Evolutionary conservation across 2,329 filamentous ascomycete species (phyloP).

Genomic region (Fusarium burgessii): DNA sequence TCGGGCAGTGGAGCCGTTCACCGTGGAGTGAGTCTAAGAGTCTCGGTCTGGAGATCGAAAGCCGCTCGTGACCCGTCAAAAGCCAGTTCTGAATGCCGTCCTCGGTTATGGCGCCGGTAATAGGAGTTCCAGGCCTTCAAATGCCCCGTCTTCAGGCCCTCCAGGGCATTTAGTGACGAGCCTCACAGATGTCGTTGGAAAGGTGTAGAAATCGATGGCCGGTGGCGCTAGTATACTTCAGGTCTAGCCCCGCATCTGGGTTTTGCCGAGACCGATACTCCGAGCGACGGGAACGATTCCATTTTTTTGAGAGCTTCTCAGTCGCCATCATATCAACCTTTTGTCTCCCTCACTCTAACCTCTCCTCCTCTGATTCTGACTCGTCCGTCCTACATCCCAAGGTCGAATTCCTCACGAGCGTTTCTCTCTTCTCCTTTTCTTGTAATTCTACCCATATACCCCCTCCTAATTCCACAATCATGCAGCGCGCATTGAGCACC

Average conservation of each 20-base stretch:
- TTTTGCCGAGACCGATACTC: constrained; percentile 55
- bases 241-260: constrained; percentile 50
- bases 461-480: constrained; percentile 63
- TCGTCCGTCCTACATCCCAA: constrained; percentile 44
- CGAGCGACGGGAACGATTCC: constrained; percentile 48
- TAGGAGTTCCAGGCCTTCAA: constrained; percentile 30
- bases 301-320: constrained; percentile 55
- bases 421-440: constrained; percentile 46
- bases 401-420: constrained; percentile 44
- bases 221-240: constrained; percentile 45
- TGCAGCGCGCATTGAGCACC: constrained; percentile 95
- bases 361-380: constrained; percentile 22
- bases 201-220: constrained; percentile 50
- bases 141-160: constrained; percentile 9
- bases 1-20: constrained; percentile 24
- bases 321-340: constrained; percentile 46
- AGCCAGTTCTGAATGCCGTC: constrained; percentile 17
- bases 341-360: constrained; percentile 37
- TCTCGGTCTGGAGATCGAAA: constrained; percentile 33
- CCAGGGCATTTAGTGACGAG: constrained; percentile 30
- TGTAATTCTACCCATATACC: constrained; percentile 48
- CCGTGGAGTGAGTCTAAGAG: constrained; percentile 1
- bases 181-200: constrained; percentile 53
- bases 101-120: constrained; percentile 44
- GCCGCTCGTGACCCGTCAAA: constrained; percentile 39